phyloP scores from a whole-genome alignment of 2,329 filamentous ascomycete species.

The Penicillium sp. region DNA sequence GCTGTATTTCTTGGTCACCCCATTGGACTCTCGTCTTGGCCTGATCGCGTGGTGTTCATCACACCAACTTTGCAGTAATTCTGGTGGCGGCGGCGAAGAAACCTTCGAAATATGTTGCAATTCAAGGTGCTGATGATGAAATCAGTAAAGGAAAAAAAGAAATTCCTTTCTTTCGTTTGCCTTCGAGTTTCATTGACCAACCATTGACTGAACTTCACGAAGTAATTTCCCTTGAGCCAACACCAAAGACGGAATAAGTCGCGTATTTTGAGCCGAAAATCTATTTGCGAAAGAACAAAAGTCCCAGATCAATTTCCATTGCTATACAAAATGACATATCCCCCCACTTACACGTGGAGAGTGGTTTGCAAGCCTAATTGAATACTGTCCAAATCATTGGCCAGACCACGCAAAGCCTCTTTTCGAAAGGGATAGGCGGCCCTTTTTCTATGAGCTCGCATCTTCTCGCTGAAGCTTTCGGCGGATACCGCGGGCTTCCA shows the following conservation, averaged over 20 bases:
- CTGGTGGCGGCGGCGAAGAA: slow-evolving; percentile 1
- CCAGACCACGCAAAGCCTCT: slow-evolving; percentile 6
- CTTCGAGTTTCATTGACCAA: neutral
- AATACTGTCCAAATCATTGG: slow-evolving; percentile 8
- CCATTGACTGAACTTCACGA: slow-evolving; percentile 3
- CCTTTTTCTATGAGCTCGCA: slow-evolving; percentile 11
- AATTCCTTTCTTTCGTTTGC: too few species aligned
- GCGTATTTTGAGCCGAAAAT: slow-evolving; percentile 3
- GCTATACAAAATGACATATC: neutral
- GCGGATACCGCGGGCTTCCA: slow-evolving; percentile 3
- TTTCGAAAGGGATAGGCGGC: slow-evolving; percentile 14
- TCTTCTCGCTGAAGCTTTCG: neutral
- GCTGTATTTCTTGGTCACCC: neutral
- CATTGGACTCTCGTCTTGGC: neutral
- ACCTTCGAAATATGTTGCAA: slow-evolving; percentile 4
- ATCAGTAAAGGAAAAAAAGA: neutral
- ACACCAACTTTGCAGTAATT: slow-evolving; percentile 3
- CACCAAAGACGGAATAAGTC: slow-evolving; percentile 5
- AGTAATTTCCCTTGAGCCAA: slow-evolving; percentile 2
- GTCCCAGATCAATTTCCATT: neutral
- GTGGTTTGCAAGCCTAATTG: slow-evolving; percentile 14
- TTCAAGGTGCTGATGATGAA: slow-evolving; percentile 3
- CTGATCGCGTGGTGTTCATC: neutral
- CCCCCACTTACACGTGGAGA: slow-evolving; percentile 7
- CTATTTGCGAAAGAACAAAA: neutral